Conservation (phyloP, 345 rosid species). For the Lagerstroemia speciosa region DNA sequence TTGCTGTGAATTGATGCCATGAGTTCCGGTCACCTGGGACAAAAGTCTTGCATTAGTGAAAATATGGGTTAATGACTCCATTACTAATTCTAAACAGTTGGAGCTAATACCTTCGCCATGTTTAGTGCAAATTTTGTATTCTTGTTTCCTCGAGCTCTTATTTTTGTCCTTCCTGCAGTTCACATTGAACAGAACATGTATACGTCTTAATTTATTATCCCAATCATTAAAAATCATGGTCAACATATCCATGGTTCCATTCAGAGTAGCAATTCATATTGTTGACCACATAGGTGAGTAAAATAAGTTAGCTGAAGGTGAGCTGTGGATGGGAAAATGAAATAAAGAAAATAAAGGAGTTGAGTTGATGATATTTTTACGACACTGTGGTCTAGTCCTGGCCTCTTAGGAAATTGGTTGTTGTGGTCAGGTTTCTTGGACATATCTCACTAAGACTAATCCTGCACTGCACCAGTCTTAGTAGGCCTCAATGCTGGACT, state of each 20-base stretch:
- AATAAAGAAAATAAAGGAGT: not conserved
- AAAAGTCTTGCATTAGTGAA: not conserved
- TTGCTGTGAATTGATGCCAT: not conserved
- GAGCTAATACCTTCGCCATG: not conserved
- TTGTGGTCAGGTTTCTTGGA: not conserved
- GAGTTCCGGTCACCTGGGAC: not conserved
- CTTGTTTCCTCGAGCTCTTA: not conserved
- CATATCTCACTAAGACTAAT: not conserved
- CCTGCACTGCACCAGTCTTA: no score
- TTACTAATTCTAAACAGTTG: not conserved
- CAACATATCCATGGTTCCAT: not conserved
- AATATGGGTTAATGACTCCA: not conserved
- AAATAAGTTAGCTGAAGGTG: not conserved
- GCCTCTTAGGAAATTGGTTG: not conserved
- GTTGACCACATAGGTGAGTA: not conserved
- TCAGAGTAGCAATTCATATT: not conserved
- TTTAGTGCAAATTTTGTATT: not conserved
- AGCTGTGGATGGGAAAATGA: not conserved
- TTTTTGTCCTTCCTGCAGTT: not conserved
- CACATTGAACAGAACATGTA: not conserved
- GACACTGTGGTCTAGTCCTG: not conserved
- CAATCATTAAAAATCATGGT: not conserved
- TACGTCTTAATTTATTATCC: not conserved
- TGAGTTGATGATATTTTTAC: not conserved
- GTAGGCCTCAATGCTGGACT: no score